Conservation (phyloP, 2,329 filamentous ascomycete genomes). For the Phaeosphaeriaceae sp. region DNA sequence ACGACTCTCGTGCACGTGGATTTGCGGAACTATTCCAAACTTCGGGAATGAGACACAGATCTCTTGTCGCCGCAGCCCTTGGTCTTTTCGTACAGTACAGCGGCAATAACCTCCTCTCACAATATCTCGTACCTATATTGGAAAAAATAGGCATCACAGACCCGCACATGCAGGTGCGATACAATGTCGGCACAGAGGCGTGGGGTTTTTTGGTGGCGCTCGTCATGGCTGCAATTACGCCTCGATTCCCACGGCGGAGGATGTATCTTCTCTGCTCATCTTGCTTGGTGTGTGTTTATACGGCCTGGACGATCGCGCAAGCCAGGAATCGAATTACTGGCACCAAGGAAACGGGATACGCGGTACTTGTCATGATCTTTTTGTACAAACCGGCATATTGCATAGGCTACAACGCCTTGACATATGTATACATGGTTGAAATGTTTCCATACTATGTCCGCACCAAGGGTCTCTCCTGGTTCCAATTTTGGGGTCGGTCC, state of each 20-base stretch:
- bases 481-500: conserved; percentile 68
- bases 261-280: conserved; percentile 59
- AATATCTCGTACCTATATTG: conserved; percentile 70
- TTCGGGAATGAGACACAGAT: conserved; percentile 67
- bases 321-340: conserved; percentile 59
- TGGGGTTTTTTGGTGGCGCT: conserved; percentile 66
- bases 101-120: conserved; percentile 68
- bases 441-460: conserved; percentile 59
- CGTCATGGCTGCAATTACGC: conserved; percentile 61
- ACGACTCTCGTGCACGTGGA: conserved; percentile 55
- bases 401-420: conserved; percentile 64
- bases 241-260: conserved; percentile 61
- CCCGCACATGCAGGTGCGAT: conserved; percentile 42
- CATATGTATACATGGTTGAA: conserved; percentile 61
- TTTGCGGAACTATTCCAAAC: conserved; percentile 69
- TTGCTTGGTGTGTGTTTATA: conserved; percentile 43
- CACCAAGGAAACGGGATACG: conserved; percentile 44
- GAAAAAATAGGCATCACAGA: conserved; percentile 65
- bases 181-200: conserved; percentile 64
- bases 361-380: conserved; percentile 59
- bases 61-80: conserved; percentile 66
- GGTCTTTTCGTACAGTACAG: conserved; percentile 72
- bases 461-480: conserved; percentile 59
- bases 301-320: conserved; percentile 48
- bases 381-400: conserved; percentile 61